These are phyloP conservation scores for Naegleria fowleri DNA, from an alignment of 208 protist species.

Conservation along the genomic window DNA sequence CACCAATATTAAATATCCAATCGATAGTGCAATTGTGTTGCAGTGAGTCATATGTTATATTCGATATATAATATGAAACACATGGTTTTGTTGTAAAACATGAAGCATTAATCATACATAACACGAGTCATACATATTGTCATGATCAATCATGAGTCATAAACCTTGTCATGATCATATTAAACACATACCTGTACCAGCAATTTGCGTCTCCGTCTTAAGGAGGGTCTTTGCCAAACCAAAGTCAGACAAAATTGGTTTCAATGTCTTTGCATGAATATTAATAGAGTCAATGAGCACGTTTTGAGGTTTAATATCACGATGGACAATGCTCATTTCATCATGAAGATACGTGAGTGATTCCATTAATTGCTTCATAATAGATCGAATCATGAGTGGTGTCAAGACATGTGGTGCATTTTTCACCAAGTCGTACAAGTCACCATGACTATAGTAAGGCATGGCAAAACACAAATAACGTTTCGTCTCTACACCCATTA, in stretches of 20 bases:
- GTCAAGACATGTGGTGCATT: neutral
- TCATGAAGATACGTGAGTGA: constrained; percentile 35
- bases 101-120: too few species aligned
- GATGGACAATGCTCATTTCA: constrained; percentile 31
- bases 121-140: neutral
- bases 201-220: neutral
- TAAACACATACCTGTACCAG: neutral
- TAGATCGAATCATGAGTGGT: neutral
- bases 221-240: neutral
- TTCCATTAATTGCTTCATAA: constrained; percentile 32
- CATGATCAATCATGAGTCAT: too few species aligned
- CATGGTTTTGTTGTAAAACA: too few species aligned
- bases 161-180: too few species aligned
- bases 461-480: neutral
- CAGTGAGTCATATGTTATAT: too few species aligned
- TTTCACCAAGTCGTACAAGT: neutral
- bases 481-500: neutral
- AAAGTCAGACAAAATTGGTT: neutral
- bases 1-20: too few species aligned
- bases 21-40: too few species aligned
- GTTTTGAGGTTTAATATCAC: constrained; percentile 38
- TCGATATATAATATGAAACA: too few species aligned
- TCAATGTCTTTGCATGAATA: neutral
- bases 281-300: constrained; percentile 24
- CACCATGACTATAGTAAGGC: neutral